Percentiles rank a stretch among this genome's conserved stretches.
Evolutionary conservation across 2,329 filamentous ascomycete genomes (phyloP).

Genomic region (Ampelomyces quisqualis): DNA sequence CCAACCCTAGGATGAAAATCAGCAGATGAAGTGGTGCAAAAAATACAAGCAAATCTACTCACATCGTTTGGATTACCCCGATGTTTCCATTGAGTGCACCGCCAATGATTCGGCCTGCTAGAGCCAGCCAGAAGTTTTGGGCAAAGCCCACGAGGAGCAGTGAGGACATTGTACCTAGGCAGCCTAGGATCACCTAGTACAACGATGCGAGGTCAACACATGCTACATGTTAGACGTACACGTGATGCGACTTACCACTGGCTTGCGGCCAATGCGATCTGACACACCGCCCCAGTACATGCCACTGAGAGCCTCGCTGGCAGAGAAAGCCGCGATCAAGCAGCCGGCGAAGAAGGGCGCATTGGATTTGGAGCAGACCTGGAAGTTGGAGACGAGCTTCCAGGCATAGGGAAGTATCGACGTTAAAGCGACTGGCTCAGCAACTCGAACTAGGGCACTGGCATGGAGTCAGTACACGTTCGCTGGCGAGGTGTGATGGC

Average conservation of each 20-base stretch:
- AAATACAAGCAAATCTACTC: neutral
- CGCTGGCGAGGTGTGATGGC: neutral
- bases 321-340: slow-evolving; percentile 88
- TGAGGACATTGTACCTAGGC: slow-evolving; percentile 77
- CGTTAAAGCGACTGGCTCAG: slow-evolving; percentile 89
- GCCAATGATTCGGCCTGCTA: slow-evolving; percentile 73
- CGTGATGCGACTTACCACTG: slow-evolving; percentile 26
- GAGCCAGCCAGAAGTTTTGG: slow-evolving; percentile 78
- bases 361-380: slow-evolving; percentile 40
- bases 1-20: slow-evolving; percentile 90
- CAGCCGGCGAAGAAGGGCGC: slow-evolving; percentile 82
- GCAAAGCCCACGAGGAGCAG: slow-evolving; percentile 82
- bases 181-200: slow-evolving; percentile 47
- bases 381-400: slow-evolving; percentile 43
- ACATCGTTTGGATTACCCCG: slow-evolving; percentile 71
- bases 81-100: slow-evolving; percentile 90
- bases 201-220: neutral
- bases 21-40: neutral
- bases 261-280: slow-evolving; percentile 45
- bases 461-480: slow-evolving; percentile 6
- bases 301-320: slow-evolving; percentile 81
- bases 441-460: slow-evolving; percentile 83
- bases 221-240: neutral
- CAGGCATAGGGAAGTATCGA: slow-evolving; percentile 82
- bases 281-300: slow-evolving; percentile 57